Base-by-base conservation (phyloP, 2,329 filamentous ascomycete genomes). In the Phialocephala sp. region DNA sequence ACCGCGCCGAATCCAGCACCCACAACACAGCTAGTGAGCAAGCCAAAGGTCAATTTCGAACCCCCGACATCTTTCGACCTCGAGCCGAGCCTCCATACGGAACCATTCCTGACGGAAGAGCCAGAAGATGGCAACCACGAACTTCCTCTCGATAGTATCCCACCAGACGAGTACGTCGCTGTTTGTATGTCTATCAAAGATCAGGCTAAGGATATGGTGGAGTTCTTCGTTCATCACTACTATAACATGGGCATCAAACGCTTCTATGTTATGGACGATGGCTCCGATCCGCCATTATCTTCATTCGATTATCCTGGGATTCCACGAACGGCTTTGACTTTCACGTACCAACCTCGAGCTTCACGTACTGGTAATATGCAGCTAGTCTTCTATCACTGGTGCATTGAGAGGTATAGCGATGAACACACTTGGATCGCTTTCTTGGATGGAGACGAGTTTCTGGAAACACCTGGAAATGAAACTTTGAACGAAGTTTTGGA, bases 361-460 rank as follows among this genome's bases (percentile, higher is more conserved):
- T 58, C 64, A 1, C 61, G 60, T 0, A 39, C 15, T 36, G 37
- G 22, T 1, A 37, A 63, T 37, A 69, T 69, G 69, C 73, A 75
- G 56, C 37, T 60, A 2, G 52, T 36, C 2, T 62, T 71, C 11
- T 75, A 76, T 64, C 59, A 59, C 9, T 37, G 69, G 35, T 75
- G 74, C 56, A 65, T 69, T 37, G 57, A 66, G 20, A 61, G 63
- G 9, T 74, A 71, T 50, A 71, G 72, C 32, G 65, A 65, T 15
- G 68, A 68, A 15, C 74, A 77, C 63, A 76, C 69, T 18, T 77
- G 76, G 75, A 74, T 77, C n/a, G 76, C 71, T 6, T 77, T 75
- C 62, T 66, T 77, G 36, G 76, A 77, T 67, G 68, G 65, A 20
- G 75, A 77, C 61, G 76, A 75, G 60, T 75, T 72, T 55, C 65